Evolutionary conservation across 108 stramenopile genomes (phyloP).

Genomic region (Epipyxis sp.): DNA sequence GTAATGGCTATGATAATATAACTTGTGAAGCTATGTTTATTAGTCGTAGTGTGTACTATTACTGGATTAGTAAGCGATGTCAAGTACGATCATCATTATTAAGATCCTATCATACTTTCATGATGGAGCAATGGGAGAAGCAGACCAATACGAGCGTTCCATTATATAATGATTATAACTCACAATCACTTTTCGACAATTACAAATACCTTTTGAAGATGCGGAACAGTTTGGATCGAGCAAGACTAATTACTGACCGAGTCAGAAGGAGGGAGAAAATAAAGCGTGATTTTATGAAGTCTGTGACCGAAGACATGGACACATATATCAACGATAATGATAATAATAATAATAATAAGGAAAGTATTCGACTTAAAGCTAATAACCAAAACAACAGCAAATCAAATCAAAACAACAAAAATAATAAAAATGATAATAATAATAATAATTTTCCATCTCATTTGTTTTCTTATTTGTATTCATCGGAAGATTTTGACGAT

Average conservation of each 20-base stretch:
- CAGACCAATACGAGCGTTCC: neutral
- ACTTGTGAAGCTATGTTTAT: neutral
- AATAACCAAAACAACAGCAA: too few species aligned
- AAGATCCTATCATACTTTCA: neutral
- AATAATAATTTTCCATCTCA: too few species aligned
- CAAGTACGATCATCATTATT: neutral
- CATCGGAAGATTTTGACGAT: too few species aligned
- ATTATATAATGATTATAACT: neutral
- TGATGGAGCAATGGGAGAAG: neutral
- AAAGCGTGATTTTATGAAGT: constrained; percentile 11
- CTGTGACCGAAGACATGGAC: too few species aligned
- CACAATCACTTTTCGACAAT: neutral
- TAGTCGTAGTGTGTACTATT: neutral
- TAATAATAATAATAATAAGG: too few species aligned
- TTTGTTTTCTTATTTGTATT: too few species aligned
- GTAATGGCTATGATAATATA: too few species aligned
- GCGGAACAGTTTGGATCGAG: neutral
- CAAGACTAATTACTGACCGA: constrained; percentile 14
- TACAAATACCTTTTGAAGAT: neutral
- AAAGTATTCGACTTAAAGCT: too few species aligned
- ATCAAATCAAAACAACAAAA: too few species aligned
- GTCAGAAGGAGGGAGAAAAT: constrained; percentile 18
- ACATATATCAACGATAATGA: too few species aligned
- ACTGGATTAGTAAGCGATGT: neutral
- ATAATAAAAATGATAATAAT: too few species aligned